Evolutionary conservation across 805 yeast genomes (phyloP), one percentile per base, ranked within the genome.

Genomic region (Barnettozyma californica): DNA sequence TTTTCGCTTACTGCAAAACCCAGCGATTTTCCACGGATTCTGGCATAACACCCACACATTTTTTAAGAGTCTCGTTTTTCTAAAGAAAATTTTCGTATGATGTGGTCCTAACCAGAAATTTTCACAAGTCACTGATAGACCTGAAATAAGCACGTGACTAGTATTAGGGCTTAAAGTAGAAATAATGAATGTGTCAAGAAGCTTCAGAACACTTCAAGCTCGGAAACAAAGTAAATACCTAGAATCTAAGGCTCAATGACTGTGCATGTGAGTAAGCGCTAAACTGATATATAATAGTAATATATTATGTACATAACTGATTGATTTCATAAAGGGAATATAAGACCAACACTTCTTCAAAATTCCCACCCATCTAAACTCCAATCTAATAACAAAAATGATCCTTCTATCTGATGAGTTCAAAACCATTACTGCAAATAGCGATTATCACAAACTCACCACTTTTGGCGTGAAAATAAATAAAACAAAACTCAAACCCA

Each of bases 251-350:
- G 26, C 10, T 14, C 11, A 5, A 10, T 8, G 25, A 9, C 4
- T 7, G 4, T 19, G n/a, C 34, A 25, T 4, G 16, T 6, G 14
- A 31, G 5, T 16, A 9, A n/a, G 20, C 13, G 3, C 26, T 8
- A 40, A 29, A 9, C 25, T 25, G 25, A 16, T 10, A 26, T 27
- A 37, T 37, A 44, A 36, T 40, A 44, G 25, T 31, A 34, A 36
- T 45, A 45, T 48, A 45, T 48, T 44, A 48, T 48, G 51, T 48
- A 48, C 51, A 48, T 48, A 48, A 45, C 40, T 47, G 35, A 31
- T 39, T 44, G 47, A 39, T 39, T 47, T 47, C 50, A 43, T 38
- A 39, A 43, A 21, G 10, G 40, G 36, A 41, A 26, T 33, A 18
- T 35, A 27, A 41, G 42, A 40, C 20, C 44, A 27, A 40, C 16